Evolutionary conservation across 2,329 filamentous ascomycete genomes (phyloP).

Genomic region (Colletotrichum destructivum): DNA sequence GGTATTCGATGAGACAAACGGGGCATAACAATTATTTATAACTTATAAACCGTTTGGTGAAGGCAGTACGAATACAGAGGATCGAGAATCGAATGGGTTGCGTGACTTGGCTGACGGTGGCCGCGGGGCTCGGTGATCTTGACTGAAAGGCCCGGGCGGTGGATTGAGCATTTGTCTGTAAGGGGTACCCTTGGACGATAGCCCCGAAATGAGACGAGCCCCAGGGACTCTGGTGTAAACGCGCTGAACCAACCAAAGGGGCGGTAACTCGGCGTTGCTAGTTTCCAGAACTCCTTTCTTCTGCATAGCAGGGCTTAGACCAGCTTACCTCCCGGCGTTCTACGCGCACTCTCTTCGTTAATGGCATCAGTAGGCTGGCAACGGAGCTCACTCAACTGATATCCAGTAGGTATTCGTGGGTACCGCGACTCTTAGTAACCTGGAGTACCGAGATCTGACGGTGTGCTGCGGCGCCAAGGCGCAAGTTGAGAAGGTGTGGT

Average conservation of each 20-base stretch:
- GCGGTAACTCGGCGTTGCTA: background rate
- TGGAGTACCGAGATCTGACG: slow-evolving; percentile 3
- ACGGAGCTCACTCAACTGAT: slow-evolving; percentile 12
- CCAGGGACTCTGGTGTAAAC: background rate
- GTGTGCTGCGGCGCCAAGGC: slow-evolving; percentile 7
- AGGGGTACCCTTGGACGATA: background rate
- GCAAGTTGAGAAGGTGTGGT: slow-evolving; percentile 4
- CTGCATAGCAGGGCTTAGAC: slow-evolving; percentile 20
- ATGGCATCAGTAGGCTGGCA: slow-evolving; percentile 17
- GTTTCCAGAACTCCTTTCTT: background rate
- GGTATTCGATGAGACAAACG: background rate
- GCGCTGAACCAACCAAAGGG: background rate
- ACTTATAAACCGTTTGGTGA: too few species aligned
- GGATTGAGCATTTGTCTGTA: background rate
- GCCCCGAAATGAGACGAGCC: background rate
- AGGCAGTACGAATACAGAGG: background rate
- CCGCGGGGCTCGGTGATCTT: slow-evolving; percentile 26
- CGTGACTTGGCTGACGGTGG: slow-evolving; percentile 21
- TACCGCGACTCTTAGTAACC: background rate
- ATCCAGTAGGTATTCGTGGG: background rate
- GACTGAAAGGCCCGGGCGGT: slow-evolving; percentile 1
- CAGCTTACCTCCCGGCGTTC: slow-evolving; percentile 7
- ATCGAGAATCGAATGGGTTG: slow-evolving; percentile 4
- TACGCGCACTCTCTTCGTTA: slow-evolving; percentile 12
- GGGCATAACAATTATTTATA: too few species aligned